Percentiles rank a stretch among this genome's conserved stretches.
Conservation (phyloP, 78 protist genomes). For the Emiliania huxleyi region DNA sequence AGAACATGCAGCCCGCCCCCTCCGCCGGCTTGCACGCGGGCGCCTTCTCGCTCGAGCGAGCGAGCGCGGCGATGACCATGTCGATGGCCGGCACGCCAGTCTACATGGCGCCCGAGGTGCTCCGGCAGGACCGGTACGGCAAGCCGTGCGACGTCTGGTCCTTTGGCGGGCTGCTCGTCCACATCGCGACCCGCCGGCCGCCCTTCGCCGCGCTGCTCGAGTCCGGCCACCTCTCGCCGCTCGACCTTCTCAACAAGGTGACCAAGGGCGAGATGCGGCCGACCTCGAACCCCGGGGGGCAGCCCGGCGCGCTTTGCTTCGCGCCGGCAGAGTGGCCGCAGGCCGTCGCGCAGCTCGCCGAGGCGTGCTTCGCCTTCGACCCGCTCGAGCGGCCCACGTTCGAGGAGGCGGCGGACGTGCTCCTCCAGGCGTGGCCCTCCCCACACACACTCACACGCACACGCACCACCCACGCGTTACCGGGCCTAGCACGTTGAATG, state of each 20-base stretch:
- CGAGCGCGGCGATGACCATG: no score
- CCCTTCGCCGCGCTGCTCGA: background rate
- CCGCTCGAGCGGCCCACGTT: background rate
- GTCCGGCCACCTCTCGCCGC: background rate
- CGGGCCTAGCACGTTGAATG: no score
- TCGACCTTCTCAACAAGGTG: background rate
- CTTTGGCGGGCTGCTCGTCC: constrained; percentile 7
- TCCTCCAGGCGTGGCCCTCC: no score
- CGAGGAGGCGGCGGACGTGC: background rate
- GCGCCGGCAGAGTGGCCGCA: background rate
- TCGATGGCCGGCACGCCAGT: background rate
- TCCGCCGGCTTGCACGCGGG: background rate
- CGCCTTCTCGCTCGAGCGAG: no score
- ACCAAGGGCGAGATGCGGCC: background rate
- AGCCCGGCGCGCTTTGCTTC: no score
- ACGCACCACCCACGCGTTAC: no score
- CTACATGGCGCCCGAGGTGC: background rate
- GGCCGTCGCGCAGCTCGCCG: background rate
- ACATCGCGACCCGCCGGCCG: background rate
- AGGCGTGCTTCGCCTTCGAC: background rate
- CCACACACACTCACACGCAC: no score
- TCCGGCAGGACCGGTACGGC: background rate
- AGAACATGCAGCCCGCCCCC: background rate
- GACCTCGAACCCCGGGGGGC: background rate
- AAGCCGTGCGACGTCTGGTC: background rate